Percentiles rank a stretch among this genome's conserved stretches.
Evolutionary conservation across 345 rosid species (phyloP).

Genomic region (Geranium brycei): DNA sequence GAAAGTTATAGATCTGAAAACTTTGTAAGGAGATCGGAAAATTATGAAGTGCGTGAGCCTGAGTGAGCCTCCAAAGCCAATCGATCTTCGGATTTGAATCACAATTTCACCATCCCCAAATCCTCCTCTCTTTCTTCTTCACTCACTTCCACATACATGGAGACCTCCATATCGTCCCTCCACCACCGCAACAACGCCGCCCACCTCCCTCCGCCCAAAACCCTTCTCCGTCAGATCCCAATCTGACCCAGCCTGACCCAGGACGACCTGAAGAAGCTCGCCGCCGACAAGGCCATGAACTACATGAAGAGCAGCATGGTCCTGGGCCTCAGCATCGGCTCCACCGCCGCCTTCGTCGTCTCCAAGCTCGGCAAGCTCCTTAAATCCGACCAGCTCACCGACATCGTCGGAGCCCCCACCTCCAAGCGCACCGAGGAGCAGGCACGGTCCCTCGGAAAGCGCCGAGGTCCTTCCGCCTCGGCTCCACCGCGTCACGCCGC

Average conservation of each 20-base stretch:
- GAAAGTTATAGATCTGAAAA: too few relatives aligned
- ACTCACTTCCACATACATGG: too few relatives aligned
- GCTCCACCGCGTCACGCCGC: too few relatives aligned
- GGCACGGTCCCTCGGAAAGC: conserved; percentile 59
- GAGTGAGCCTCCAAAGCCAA: too few relatives aligned
- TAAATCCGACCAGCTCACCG: conserved; percentile 44
- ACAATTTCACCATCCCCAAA: conserved; percentile 16
- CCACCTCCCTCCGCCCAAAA: conserved; percentile 18
- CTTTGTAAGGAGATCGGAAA: too few relatives aligned
- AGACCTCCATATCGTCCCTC: conserved; percentile 9
- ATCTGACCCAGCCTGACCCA: conserved; percentile 58
- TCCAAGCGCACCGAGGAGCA: conserved; percentile 94
- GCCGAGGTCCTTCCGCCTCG: too few relatives aligned
- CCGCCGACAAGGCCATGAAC: conserved; percentile 95
- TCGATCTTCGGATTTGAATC: too few relatives aligned
- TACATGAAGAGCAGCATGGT: conserved; percentile 84
- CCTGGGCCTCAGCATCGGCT: conserved; percentile 97
- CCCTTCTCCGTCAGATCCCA: conserved; percentile 48
- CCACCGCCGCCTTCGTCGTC: conserved; percentile 95
- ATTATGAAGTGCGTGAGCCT: too few relatives aligned
- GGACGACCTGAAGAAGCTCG: conserved; percentile 79
- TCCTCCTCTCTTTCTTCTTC: conserved; percentile 22
- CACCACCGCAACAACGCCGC: conserved; percentile 9
- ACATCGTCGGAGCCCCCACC: conserved; percentile 79
- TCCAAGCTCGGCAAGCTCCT: conserved; percentile 68